Evolutionary conservation across 345 rosid genomes (phyloP).

Genomic region (Rhodamnia rubescens): DNA sequence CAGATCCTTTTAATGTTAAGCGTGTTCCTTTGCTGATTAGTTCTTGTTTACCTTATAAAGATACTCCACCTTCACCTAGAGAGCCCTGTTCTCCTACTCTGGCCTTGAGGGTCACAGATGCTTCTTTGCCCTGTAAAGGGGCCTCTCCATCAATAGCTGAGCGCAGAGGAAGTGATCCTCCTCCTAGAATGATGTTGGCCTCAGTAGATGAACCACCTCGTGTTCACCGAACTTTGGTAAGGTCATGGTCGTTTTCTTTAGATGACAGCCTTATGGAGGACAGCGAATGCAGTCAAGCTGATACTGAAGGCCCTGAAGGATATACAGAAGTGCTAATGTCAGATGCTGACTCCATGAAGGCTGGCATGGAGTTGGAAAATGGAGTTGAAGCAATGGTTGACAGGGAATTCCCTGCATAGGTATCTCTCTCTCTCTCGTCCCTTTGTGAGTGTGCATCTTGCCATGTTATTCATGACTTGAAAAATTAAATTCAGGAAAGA

Average conservation of each 20-base stretch:
- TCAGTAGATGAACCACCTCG: conserved; percentile 22
- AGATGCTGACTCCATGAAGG: conserved; percentile 12
- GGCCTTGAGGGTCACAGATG: conserved; percentile 9
- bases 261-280: conserved; percentile 24
- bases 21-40: conserved; percentile 10
- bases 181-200: conserved; percentile 34
- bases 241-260: conserved; percentile 46
- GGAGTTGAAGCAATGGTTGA: neutral
- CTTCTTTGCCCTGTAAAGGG: conserved; percentile 17
- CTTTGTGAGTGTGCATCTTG: neutral
- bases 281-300: conserved; percentile 6
- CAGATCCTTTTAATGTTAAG: conserved; percentile 13
- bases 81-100: conserved; percentile 10
- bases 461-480: neutral
- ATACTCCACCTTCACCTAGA: conserved; percentile 11
- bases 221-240: conserved; percentile 16
- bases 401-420: neutral
- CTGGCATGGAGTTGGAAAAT: neutral
- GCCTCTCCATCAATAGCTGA: conserved; percentile 42
- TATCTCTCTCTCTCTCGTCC: neutral
- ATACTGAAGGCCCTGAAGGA: conserved; percentile 3
- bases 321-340: conserved; percentile 20
- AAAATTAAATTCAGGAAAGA: neutral
- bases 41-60: conserved; percentile 12
- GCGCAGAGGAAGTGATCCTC: conserved; percentile 62